Percentiles rank a stretch among this genome's conserved stretches.
Evolutionary conservation across 169 alveolate genomes (phyloP).

Genomic region (Eimeria acervulina): DNA sequence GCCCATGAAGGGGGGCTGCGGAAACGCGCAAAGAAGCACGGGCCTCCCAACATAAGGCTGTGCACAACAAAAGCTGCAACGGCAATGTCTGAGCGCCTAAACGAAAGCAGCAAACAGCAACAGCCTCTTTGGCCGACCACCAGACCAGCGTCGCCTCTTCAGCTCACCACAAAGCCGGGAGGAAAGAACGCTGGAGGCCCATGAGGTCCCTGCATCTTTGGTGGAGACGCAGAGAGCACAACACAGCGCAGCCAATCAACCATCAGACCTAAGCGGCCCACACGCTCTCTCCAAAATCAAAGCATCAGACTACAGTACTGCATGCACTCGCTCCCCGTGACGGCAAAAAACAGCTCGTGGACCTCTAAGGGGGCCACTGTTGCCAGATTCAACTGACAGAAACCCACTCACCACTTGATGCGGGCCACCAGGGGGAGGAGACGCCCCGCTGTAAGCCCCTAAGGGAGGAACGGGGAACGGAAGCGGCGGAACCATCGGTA

Average conservation of each 20-base stretch:
- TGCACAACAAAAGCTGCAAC: background rate
- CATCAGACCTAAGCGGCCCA: background rate
- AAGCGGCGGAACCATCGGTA: constrained; percentile 12
- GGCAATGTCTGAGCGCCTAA: background rate
- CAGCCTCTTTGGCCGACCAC: background rate
- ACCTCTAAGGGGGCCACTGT: background rate
- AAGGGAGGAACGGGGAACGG: constrained; percentile 50
- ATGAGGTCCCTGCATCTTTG: constrained; percentile 22
- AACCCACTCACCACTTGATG: background rate
- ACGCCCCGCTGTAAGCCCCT: background rate
- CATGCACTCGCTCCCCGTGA: background rate
- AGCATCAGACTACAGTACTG: background rate
- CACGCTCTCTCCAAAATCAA: background rate
- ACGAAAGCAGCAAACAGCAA: background rate
- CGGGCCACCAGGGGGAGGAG: constrained; percentile 16
- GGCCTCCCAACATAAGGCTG: background rate
- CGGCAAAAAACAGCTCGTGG: background rate
- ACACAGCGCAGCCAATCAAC: background rate
- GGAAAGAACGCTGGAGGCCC: constrained; percentile 42
- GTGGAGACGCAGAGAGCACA: background rate
- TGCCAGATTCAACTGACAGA: background rate
- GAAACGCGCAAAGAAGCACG: background rate
- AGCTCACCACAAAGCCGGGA: constrained; percentile 45
- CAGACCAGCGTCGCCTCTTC: background rate
- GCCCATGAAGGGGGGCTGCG: constrained; percentile 47